These are phyloP conservation scores for Colletotrichum camelliae DNA, from an alignment of 2,329 filamentous ascomycete species.

Conservation along the genomic window DNA sequence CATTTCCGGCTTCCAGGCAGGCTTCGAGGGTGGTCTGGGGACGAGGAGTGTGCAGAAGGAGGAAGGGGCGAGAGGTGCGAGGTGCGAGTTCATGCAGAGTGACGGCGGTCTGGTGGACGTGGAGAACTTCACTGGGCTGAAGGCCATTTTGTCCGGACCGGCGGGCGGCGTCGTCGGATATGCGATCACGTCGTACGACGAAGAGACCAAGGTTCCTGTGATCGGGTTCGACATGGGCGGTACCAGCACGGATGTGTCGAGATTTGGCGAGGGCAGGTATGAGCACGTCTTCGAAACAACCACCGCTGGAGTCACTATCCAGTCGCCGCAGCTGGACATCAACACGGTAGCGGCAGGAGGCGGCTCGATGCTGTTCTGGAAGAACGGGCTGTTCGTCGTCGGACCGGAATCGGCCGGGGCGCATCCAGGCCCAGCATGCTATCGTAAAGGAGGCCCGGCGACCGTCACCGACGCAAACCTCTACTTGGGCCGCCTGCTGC, in stretches of 20 bases:
- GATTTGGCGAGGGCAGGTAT: slow-evolving; percentile 84
- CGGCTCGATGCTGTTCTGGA: slow-evolving; percentile 84
- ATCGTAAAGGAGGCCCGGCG: slow-evolving; percentile 85
- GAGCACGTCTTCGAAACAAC: slow-evolving; percentile 96
- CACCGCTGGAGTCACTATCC: slow-evolving; percentile 91
- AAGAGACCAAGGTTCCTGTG: slow-evolving; percentile 79
- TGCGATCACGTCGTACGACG: slow-evolving; percentile 88
- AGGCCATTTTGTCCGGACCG: slow-evolving; percentile 86
- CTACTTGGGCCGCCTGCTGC: slow-evolving; percentile 81
- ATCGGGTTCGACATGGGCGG: slow-evolving; percentile 98
- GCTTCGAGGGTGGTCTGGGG: slow-evolving; percentile 82
- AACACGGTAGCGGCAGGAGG: slow-evolving; percentile 94
- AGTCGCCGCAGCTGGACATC: slow-evolving; percentile 91
- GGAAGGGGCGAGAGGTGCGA: slow-evolving; percentile 68
- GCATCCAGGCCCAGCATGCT: slow-evolving; percentile 89
- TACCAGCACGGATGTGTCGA: slow-evolving; percentile 88
- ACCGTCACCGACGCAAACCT: slow-evolving; percentile 95
- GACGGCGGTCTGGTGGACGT: slow-evolving; percentile 79
- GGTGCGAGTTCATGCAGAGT: slow-evolving; percentile 96
- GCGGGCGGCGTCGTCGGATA: slow-evolving; percentile 95
- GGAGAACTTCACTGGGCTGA: slow-evolving; percentile 81
- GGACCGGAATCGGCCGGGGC: slow-evolving; percentile 89
- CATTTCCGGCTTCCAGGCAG: slow-evolving; percentile 74
- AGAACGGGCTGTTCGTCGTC: slow-evolving; percentile 88
- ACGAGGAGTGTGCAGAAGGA: slow-evolving; percentile 74